Percentiles rank a stretch among this genome's conserved stretches.
Evolutionary conservation across 768 basidiomycete species (phyloP).

Genomic region (Rossbeevera mucosa): DNA sequence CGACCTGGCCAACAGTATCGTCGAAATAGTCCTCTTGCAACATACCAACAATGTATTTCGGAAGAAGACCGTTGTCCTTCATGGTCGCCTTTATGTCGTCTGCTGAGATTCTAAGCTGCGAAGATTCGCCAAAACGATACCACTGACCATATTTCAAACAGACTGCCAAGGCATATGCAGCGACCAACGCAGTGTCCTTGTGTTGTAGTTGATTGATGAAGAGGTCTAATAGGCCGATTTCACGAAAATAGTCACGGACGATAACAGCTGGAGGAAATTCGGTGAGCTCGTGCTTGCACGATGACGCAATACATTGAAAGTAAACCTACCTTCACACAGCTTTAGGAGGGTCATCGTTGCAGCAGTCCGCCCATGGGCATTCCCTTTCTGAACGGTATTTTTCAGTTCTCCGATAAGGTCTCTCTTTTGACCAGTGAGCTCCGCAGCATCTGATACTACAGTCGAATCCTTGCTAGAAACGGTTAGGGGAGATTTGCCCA

Average conservation of each 20-base stretch:
- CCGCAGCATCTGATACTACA: not conserved
- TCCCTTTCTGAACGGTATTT: not conserved
- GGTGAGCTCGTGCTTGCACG: not conserved
- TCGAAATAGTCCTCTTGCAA: not conserved
- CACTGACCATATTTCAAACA: not conserved
- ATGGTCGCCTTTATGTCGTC: not conserved
- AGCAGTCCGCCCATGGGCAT: not conserved
- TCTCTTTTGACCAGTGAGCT: not conserved
- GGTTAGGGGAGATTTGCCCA: not conserved
- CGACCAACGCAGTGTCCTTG: not conserved
- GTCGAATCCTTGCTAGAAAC: not conserved
- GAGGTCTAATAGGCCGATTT: not conserved
- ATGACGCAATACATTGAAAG: not conserved
- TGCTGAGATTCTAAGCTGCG: not conserved
- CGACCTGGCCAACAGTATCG: not conserved
- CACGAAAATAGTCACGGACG: not conserved
- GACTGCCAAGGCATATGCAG: not conserved
- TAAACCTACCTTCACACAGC: not conserved
- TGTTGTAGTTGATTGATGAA: not conserved
- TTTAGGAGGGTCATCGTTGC: not conserved
- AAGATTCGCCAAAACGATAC: not conserved
- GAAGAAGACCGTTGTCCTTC: not conserved
- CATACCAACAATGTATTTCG: not conserved
- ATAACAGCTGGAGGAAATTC: not conserved
- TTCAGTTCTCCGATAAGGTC: not conserved